phyloP scores from a whole-genome alignment of 306 rosid species.

The Oemleria cerasiformis region DNA sequence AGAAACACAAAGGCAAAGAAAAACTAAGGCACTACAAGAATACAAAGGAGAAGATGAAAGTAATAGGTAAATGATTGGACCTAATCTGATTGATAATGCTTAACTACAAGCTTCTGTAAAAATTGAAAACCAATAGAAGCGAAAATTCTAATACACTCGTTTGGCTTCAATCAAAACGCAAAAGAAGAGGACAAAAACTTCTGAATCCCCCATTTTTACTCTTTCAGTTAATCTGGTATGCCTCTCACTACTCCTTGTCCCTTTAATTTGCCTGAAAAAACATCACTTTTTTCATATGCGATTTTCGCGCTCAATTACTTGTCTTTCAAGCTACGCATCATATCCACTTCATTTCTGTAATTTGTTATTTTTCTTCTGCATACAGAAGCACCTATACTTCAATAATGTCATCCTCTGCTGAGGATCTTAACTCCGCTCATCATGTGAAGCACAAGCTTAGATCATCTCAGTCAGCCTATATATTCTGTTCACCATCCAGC shows the following conservation, averaged over 20 bases:
- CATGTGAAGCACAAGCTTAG: slow-evolving; percentile 18
- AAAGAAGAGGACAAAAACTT: background rate
- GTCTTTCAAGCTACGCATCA: background rate
- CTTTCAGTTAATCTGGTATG: background rate
- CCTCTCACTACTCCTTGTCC: background rate
- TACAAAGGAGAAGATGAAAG: background rate
- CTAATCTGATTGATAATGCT: background rate
- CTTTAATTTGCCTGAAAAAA: background rate
- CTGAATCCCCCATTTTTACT: background rate
- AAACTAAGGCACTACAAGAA: background rate
- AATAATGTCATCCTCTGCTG: slow-evolving; percentile 5
- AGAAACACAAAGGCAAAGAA: too few relatives aligned
- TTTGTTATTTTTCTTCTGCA: background rate
- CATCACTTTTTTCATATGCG: background rate
- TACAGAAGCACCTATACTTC: slow-evolving; percentile 8
- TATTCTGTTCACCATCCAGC: slow-evolving; percentile 16
- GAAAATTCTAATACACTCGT: background rate
- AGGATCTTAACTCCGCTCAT: background rate
- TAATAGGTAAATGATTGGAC: background rate
- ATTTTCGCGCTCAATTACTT: background rate
- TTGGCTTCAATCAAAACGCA: background rate
- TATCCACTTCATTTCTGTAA: background rate
- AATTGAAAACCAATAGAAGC: background rate
- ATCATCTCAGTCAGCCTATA: slow-evolving; percentile 9
- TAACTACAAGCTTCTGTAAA: background rate